Evolutionary conservation across 495 filamentous ascomycete species (phyloP).

Genomic region (Xylaria palmicola): DNA sequence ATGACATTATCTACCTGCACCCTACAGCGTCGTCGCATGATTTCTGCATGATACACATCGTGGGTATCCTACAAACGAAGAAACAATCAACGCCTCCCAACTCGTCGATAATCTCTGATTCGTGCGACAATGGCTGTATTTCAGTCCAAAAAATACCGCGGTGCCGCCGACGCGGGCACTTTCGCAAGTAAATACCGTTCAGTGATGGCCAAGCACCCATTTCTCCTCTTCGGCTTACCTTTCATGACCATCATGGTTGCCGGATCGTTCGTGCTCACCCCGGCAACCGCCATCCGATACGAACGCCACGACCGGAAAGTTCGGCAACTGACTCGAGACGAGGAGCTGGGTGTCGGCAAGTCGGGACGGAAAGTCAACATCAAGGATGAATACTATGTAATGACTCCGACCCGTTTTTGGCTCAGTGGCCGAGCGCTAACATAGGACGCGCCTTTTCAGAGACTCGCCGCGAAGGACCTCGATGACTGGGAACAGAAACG

Average conservation of each 20-base stretch:
- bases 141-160: conserved; percentile 67
- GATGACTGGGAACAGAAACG: conserved; percentile 97
- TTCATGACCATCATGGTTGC: conserved; percentile 92
- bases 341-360: conserved; percentile 76
- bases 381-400: conserved; percentile 91
- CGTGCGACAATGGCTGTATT: conserved; percentile 65
- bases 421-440: conserved; percentile 6
- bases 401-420: conserved; percentile 31
- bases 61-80: background rate
- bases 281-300: conserved; percentile 88
- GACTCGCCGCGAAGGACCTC: conserved; percentile 84
- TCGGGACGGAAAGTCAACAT: conserved; percentile 71
- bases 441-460: conserved; percentile 45
- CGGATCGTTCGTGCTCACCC: conserved; percentile 90
- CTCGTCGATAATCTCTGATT: background rate
- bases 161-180: conserved; percentile 56
- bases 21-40: too few relatives aligned
- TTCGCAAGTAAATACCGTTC: conserved; percentile 75
- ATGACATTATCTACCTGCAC: too few relatives aligned
- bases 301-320: conserved; percentile 88
- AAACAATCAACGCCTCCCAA: background rate
- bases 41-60: background rate
- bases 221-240: conserved; percentile 92
- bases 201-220: conserved; percentile 70
- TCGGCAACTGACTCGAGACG: conserved; percentile 74